Evolutionary conservation across 352 stramenopile genomes (phyloP).

Genomic region (Phytophthora podocarpi): DNA sequence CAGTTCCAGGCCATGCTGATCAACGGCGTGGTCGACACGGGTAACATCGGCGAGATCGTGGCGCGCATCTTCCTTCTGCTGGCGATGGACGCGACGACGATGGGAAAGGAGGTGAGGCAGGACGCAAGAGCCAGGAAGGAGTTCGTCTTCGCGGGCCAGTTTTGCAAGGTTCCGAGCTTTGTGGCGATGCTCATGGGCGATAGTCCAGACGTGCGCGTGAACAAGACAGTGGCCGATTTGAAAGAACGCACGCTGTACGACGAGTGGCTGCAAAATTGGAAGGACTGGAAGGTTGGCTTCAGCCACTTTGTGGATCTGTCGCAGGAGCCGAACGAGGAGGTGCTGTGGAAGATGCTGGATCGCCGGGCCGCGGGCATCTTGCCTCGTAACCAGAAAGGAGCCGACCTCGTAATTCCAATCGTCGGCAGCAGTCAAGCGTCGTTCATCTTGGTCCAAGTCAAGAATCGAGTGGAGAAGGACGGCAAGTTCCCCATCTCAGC

Average conservation of each 20-base stretch:
- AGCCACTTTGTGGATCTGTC: not conserved
- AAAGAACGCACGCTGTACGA: not conserved
- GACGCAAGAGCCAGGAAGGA: not conserved
- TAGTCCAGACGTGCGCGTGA: not conserved
- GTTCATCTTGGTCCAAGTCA: conserved; percentile 3
- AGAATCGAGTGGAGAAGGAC: not conserved
- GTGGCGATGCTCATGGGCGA: not conserved
- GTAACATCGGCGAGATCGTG: conserved; percentile 3
- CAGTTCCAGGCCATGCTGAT: not conserved
- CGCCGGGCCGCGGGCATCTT: not conserved
- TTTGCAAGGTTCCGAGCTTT: not conserved
- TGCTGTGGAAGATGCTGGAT: conserved; percentile 3
- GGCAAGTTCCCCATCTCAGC: not conserved
- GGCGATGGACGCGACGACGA: conserved; percentile 1
- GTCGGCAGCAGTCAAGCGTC: not conserved
- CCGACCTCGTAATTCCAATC: not conserved
- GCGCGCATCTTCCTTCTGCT: too few species aligned
- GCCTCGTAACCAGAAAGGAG: too few species aligned
- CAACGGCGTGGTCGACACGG: not conserved
- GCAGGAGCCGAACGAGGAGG: not conserved
- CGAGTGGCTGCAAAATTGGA: not conserved
- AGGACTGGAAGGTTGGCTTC: not conserved
- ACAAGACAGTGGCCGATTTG: not conserved
- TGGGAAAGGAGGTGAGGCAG: not conserved
- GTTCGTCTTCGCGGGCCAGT: not conserved